These are phyloP conservation scores for Apiospora saccharicola DNA, from an alignment of 2,329 filamentous ascomycete genomes.

Conservation along the genomic window DNA sequence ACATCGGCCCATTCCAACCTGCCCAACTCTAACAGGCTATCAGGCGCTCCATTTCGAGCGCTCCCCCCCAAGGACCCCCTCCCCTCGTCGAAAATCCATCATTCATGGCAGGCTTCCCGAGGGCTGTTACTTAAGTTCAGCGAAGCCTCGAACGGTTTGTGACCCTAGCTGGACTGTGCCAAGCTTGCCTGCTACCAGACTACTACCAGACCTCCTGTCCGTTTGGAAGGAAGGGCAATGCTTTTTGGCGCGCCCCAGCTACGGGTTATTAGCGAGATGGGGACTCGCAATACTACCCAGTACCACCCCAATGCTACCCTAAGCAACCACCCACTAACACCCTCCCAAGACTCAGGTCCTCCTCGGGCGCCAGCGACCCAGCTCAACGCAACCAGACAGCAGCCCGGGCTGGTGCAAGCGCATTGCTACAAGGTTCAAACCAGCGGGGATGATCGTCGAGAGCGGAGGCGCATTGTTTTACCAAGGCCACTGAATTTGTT, in stretches of 20 bases:
- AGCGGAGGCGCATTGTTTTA: constrained; percentile 18
- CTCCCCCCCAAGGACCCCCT: too few species aligned
- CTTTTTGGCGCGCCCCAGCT: background rate
- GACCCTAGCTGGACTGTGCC: background rate
- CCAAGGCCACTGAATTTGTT: constrained; percentile 14
- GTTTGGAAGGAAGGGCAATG: background rate
- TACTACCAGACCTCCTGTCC: background rate
- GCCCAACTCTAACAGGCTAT: constrained; percentile 1
- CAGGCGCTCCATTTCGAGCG: background rate
- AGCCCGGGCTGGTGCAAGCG: background rate
- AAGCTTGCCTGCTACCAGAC: background rate
- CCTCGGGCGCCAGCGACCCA: background rate
- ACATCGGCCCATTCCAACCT: constrained; percentile 7
- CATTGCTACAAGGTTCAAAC: constrained; percentile 14
- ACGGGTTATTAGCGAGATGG: background rate
- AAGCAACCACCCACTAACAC: background rate
- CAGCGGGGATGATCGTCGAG: constrained; percentile 10
- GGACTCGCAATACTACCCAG: background rate
- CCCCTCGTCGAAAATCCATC: too few species aligned
- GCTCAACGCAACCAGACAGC: background rate
- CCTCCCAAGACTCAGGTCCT: background rate
- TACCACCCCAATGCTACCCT: background rate
- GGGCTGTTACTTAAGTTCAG: background rate
- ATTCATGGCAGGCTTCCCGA: background rate
- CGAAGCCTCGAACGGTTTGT: background rate